Evolutionary conservation across 2,329 filamentous ascomycete species (phyloP).

Genomic region (Trichoderma sp.): DNA sequence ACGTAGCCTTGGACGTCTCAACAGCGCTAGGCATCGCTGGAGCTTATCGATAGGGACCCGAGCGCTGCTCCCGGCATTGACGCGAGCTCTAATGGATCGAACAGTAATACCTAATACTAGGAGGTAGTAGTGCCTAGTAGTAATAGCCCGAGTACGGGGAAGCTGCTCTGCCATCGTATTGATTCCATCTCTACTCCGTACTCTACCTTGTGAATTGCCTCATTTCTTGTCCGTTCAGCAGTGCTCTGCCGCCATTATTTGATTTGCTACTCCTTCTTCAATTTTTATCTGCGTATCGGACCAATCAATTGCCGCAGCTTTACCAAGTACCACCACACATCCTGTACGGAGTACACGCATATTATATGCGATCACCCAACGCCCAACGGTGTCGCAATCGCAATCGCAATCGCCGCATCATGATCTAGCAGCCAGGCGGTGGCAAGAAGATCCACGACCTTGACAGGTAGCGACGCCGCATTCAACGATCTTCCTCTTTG

Average conservation of each 20-base stretch:
- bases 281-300: not conserved
- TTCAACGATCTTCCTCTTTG: conserved; percentile 18
- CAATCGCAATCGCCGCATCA: conserved; percentile 26
- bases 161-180: not conserved
- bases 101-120: no score
- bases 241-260: not conserved
- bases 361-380: conserved; percentile 1
- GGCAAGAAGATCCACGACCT: conserved; percentile 24
- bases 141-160: not conserved
- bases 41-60: conserved; percentile 17
- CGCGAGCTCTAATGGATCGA: conserved; percentile 13
- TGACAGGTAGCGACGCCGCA: conserved; percentile 26
- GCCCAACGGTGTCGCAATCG: not conserved
- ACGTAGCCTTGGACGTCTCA: not conserved
- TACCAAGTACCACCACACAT: not conserved
- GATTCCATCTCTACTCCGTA: not conserved
- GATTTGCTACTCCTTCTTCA: not conserved
- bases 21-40: not conserved
- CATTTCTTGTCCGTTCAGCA: not conserved
- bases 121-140: no score
- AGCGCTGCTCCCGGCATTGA: not conserved
- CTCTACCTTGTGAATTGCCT: not conserved
- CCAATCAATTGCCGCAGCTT: not conserved
- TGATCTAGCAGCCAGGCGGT: conserved; percentile 34
- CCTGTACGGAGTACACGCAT: not conserved